Base-by-base conservation (phyloP, 805 yeast species). In the Torulaspora maleeae region DNA sequence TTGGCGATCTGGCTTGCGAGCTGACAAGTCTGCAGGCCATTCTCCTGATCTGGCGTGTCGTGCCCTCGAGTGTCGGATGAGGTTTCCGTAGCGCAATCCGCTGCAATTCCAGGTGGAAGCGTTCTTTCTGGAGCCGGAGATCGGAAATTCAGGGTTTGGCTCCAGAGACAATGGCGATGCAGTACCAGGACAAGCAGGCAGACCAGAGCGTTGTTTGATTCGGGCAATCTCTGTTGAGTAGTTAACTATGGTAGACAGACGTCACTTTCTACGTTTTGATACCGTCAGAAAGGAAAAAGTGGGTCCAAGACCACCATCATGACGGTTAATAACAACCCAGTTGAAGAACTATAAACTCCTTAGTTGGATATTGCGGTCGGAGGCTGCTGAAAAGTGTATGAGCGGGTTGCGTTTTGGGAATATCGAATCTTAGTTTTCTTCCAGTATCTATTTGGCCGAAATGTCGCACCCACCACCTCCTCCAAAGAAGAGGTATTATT, bases 401-500 rank as follows among this genome's bases (percentile, higher is more conserved):
- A 27, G 36, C 17, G 25, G 36, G 30, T 10, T 24, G 11, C 7
- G 7, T 11, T 8, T 20, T 13, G 17, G 25, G 43, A 5, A 11
- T 17, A 10, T 30, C 9, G 36, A 32, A 8, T 32, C 16, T 10
- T 20, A 35, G 38, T 35, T 19, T 19, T 20, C 19, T 35, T 15
- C 25, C 25, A 22, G 25, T 22, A 22, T 20, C 27, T 24, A 12
- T 35, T 24, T 35, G 13, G 15, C 13, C 13, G 15, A 42, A 41
- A 44, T 48, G 49, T 46, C 54, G 27, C 49, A 45, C 37, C 45
- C 42, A 13, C 47, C 52, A 13, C 47, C 52, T 35, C 42, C 49
- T 29, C 43, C 52, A 20, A 60, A 62, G 51, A 62, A 61, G 51
- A 49, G 65, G 36, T 61, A 61, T 43, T 61, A 61, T 40, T 63